Conservation (phyloP, 345 rosid species). For the Eucalyptus rudis region DNA sequence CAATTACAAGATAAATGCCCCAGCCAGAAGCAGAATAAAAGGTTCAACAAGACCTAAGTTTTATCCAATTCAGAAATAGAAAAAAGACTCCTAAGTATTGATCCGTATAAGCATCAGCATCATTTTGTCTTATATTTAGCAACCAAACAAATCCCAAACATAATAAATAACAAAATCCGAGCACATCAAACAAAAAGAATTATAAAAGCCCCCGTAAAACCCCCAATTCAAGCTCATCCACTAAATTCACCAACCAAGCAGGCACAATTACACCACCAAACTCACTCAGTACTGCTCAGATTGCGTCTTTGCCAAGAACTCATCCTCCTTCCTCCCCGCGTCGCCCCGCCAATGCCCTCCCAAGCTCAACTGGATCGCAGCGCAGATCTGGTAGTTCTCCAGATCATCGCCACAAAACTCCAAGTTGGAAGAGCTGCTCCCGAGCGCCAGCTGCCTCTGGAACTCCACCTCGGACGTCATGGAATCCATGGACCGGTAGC, state of each 20-base stretch:
- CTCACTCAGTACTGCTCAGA: conserved; percentile 90
- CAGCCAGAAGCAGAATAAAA: too few species aligned
- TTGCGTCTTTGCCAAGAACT: conserved; percentile 45
- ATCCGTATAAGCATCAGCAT: too few species aligned
- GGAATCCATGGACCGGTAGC: conserved; percentile 14
- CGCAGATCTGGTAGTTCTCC: conserved; percentile 87
- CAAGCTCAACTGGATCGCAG: conserved; percentile 54
- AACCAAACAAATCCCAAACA: not conserved
- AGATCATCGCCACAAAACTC: conserved; percentile 36
- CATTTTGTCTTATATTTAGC: not conserved
- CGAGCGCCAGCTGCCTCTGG: not conserved
- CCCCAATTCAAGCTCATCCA: not conserved
- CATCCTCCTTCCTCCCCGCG: conserved; percentile 36
- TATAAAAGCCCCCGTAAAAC: not conserved
- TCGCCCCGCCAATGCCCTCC: conserved; percentile 46
- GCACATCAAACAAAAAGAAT: not conserved
- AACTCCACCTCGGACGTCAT: conserved; percentile 83
- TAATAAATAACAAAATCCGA: not conserved
- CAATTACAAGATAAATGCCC: too few species aligned
- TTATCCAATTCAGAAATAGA: not conserved
- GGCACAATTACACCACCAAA: not conserved
- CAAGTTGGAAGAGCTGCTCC: conserved; percentile 5
- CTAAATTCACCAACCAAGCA: not conserved
- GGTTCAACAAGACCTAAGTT: not conserved
- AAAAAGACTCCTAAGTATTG: too few species aligned